phyloP scores from a whole-genome alignment of 2,329 filamentous ascomycete genomes.

The Sarocladium oryzae region DNA sequence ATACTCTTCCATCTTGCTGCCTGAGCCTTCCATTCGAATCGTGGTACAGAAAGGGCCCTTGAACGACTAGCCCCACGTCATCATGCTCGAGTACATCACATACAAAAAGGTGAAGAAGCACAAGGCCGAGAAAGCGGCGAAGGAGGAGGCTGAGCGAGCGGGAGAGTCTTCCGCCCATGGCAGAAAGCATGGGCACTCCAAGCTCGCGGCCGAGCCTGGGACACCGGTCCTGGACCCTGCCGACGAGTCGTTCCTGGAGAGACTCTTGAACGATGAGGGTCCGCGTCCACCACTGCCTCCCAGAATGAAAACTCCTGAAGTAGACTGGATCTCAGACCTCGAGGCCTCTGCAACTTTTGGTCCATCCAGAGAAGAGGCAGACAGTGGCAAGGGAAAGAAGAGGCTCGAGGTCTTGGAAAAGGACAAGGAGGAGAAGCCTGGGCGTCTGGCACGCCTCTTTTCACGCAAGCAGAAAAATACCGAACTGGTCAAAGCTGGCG shows the following conservation, averaged over 20 bases:
- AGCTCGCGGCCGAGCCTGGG: slow-evolving; percentile 14
- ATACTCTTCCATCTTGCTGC: background rate
- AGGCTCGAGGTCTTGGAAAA: slow-evolving; percentile 22
- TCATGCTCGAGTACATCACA: slow-evolving; percentile 57
- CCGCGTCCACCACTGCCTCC: slow-evolving; percentile 51
- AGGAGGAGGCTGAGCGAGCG: slow-evolving; percentile 15
- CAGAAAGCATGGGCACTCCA: background rate
- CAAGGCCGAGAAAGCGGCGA: slow-evolving; percentile 40
- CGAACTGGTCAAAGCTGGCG: slow-evolving; percentile 22
- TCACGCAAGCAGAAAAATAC: slow-evolving; percentile 34
- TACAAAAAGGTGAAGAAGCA: slow-evolving; percentile 59
- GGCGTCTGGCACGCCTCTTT: slow-evolving; percentile 29
- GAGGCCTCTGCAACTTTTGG: slow-evolving; percentile 19
- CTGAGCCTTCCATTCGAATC: too few relatives aligned
- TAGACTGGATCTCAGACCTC: slow-evolving; percentile 37
- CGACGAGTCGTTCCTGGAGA: slow-evolving; percentile 53
- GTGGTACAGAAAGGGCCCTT: background rate
- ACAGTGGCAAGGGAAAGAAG: slow-evolving; percentile 23
- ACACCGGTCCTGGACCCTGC: slow-evolving; percentile 46
- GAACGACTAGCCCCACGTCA: slow-evolving; percentile 15
- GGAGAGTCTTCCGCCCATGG: slow-evolving; percentile 1
- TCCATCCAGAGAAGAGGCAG: slow-evolving; percentile 18
- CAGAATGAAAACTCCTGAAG: slow-evolving; percentile 42
- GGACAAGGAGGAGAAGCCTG: slow-evolving; percentile 23
- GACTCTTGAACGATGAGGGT: slow-evolving; percentile 39